phyloP scores from a whole-genome alignment of 331 rosid species.

The Arachis monticola region DNA sequence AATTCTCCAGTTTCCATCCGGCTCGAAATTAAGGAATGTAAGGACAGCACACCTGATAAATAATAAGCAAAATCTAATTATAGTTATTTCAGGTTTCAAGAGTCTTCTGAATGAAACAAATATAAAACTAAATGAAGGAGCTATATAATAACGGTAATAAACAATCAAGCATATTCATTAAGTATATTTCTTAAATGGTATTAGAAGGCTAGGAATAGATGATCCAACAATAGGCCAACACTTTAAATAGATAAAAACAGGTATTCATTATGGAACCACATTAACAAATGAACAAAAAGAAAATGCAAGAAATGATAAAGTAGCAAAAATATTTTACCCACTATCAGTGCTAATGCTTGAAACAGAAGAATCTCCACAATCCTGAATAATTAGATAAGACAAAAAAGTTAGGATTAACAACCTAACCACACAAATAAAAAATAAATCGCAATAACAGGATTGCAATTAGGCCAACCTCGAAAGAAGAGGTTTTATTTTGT shows the following conservation, averaged over 20 bases:
- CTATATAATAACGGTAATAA: constrained; percentile 7
- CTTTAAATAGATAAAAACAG: constrained; percentile 18
- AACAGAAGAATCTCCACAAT: constrained; percentile 55
- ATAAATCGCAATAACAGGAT: constrained; percentile 21
- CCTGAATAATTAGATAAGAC: constrained; percentile 51
- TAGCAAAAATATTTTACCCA: constrained; percentile 52
- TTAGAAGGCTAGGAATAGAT: constrained; percentile 22
- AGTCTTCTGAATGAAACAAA: constrained; percentile 15
- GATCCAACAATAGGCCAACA: constrained; percentile 4
- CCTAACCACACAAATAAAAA: constrained; percentile 24
- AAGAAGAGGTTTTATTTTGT: constrained; percentile 40
- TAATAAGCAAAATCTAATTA: constrained; percentile 30
- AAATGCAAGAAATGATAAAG: constrained; percentile 21
- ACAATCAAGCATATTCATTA: constrained; percentile 10
- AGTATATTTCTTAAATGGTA: constrained; percentile 7
- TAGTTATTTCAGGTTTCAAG: constrained; percentile 31
- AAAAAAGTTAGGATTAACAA: constrained; percentile 30
- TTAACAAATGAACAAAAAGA: constrained; percentile 21
- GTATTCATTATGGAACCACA: background rate
- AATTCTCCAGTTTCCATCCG: constrained; percentile 66
- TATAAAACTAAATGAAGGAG: constrained; percentile 12
- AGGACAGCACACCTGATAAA: constrained; percentile 63
- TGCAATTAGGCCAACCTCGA: constrained; percentile 46
- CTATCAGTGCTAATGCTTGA: constrained; percentile 51
- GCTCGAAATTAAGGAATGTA: constrained; percentile 47